phyloP scores from a whole-genome alignment of 2,329 filamentous ascomycete genomes.

The Plenodomus tracheiphilus region DNA sequence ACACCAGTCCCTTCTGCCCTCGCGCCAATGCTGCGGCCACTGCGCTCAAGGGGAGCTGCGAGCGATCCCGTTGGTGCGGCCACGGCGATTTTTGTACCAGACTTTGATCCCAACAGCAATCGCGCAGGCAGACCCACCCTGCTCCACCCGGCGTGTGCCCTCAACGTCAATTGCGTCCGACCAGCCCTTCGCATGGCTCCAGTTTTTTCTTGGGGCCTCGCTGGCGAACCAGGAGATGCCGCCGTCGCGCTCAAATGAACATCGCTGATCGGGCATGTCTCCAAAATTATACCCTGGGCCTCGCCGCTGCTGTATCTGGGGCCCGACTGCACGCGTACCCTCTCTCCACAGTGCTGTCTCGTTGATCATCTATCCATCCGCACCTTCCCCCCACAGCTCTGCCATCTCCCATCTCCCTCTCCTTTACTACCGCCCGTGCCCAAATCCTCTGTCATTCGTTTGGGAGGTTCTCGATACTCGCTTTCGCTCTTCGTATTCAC shows the following conservation, averaged over 20 bases:
- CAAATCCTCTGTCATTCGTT: background rate
- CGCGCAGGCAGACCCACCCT: conserved; percentile 6
- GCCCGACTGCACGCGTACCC: conserved; percentile 2
- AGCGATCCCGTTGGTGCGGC: background rate
- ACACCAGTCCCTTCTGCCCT: background rate
- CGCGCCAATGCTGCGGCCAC: background rate
- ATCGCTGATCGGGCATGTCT: conserved; percentile 23
- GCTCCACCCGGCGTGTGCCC: conserved; percentile 3
- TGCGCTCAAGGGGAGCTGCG: background rate
- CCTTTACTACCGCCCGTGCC: no score
- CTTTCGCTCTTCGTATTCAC: background rate
- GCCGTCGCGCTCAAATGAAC: conserved; percentile 14
- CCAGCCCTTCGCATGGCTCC: conserved; percentile 2
- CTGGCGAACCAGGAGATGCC: conserved; percentile 9
- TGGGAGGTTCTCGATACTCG: no score
- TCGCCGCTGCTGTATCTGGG: conserved; percentile 18
- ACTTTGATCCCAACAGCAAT: conserved; percentile 10
- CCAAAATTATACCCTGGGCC: conserved; percentile 20
- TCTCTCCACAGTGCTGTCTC: conserved; percentile 1
- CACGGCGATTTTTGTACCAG: conserved; percentile 1
- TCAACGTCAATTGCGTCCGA: conserved; percentile 13
- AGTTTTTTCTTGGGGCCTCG: conserved; percentile 18
- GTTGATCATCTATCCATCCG: background rate
- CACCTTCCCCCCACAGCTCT: background rate
- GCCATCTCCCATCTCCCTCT: background rate